phyloP scores from a whole-genome alignment of 495 filamentous ascomycete species.

The Rhypophila decipiens region DNA sequence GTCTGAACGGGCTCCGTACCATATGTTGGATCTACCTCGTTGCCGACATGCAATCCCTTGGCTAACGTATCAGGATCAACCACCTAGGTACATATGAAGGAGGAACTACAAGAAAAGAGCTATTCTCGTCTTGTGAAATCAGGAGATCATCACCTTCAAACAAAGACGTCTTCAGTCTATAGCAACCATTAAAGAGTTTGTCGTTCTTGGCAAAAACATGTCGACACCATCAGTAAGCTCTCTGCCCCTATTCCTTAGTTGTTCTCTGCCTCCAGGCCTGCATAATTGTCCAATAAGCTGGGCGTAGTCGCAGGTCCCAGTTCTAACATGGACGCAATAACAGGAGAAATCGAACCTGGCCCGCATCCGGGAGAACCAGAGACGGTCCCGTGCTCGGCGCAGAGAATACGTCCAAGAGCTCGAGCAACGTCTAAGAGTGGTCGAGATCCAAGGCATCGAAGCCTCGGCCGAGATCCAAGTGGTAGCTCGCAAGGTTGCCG shows the following conservation, averaged over 20 bases:
- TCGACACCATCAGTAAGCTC: constrained; percentile 1
- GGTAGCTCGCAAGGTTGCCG: constrained; percentile 55
- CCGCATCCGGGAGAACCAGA: constrained; percentile 73
- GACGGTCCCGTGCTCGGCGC: constrained; percentile 66
- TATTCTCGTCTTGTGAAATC: too few species aligned
- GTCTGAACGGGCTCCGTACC: too few species aligned
- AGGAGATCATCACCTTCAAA: too few species aligned
- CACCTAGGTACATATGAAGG: too few species aligned
- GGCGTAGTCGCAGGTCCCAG: neutral
- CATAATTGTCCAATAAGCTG: neutral
- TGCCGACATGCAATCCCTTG: too few species aligned
- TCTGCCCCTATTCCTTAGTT: neutral
- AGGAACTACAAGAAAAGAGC: too few species aligned
- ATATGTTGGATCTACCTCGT: too few species aligned
- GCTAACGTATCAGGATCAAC: too few species aligned
- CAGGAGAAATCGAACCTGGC: constrained; percentile 37
- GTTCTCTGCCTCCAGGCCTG: neutral
- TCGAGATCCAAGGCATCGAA: constrained; percentile 51
- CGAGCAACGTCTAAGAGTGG: constrained; percentile 56
- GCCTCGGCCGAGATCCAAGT: constrained; percentile 57
- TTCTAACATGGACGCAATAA: neutral
- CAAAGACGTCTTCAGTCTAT: too few species aligned
- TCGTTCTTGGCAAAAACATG: neutral
- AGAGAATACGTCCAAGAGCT: constrained; percentile 71
- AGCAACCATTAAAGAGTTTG: too few species aligned